A percentile compares a stretch with the other conserved stretches of the same genome.
Evolutionary conservation across 257 asterid species (phyloP).

Genomic region (Capsicum rhomboideum): DNA sequence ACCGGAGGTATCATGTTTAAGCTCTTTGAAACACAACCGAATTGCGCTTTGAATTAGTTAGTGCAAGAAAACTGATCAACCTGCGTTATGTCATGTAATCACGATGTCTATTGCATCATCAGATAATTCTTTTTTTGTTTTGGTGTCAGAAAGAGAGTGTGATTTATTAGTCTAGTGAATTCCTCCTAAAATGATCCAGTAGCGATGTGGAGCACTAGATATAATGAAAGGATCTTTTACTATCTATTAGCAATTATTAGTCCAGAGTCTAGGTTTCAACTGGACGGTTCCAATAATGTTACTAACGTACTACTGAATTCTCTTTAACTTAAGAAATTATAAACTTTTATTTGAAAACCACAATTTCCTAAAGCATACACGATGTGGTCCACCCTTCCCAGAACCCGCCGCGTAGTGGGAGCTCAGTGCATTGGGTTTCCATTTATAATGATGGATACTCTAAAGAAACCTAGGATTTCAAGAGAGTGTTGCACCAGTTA

Average conservation of each 20-base stretch:
- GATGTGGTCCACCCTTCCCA: neutral
- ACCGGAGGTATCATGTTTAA: slow-evolving; percentile 90
- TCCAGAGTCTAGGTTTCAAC: neutral
- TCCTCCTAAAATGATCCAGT: neutral
- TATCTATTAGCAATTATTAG: neutral
- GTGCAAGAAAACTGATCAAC: slow-evolving; percentile 91
- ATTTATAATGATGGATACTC: neutral
- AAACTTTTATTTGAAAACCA: neutral
- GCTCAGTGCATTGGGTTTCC: neutral
- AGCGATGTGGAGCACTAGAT: neutral
- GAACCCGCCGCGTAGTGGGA: neutral
- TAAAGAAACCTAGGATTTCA: neutral
- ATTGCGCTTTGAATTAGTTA: slow-evolving; percentile 88
- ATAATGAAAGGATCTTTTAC: neutral
- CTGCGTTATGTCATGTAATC: slow-evolving; percentile 53
- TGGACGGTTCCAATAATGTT: neutral
- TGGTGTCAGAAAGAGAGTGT: neutral
- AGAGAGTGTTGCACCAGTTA: neutral
- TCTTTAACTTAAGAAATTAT: neutral
- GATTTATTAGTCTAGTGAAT: neutral
- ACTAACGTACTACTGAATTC: neutral
- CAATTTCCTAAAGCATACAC: neutral
- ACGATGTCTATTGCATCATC: neutral
- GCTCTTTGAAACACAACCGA: slow-evolving; percentile 85
- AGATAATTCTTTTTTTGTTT: neutral